Conservation (phyloP, 1,284 basidiomycete genomes). For the Marasmius sp. region DNA sequence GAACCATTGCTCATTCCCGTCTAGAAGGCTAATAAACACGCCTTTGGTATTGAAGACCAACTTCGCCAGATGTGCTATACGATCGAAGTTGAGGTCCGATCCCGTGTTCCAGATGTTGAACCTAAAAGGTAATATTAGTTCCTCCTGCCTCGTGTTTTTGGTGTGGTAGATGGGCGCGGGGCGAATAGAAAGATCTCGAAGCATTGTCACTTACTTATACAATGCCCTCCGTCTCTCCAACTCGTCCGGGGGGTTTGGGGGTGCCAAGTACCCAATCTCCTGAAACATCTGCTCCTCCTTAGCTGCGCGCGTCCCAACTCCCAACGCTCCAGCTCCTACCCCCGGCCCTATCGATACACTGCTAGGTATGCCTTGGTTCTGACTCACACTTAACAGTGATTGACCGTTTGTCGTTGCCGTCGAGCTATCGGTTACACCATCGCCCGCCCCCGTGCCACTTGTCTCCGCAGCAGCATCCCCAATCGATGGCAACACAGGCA, state of each 20-base stretch:
- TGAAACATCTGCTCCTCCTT: conserved; percentile 34
- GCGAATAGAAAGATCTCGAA: neutral
- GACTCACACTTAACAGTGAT: neutral
- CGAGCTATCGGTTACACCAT: neutral
- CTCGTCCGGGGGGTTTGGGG: conserved; percentile 83
- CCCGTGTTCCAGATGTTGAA: conserved; percentile 88
- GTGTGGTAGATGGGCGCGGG: neutral
- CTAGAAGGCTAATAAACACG: conserved; percentile 81
- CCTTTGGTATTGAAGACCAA: conserved; percentile 90
- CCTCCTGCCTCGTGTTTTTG: neutral
- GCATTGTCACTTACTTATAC: conserved; percentile 56
- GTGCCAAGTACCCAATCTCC: conserved; percentile 71
- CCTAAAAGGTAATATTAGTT: conserved; percentile 33
- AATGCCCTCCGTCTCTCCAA: conserved; percentile 76
- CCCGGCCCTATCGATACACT: neutral
- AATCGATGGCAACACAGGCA: conserved; percentile 9
- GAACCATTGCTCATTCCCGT: conserved; percentile 84
- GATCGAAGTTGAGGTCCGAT: conserved; percentile 87
- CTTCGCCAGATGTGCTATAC: conserved; percentile 88
- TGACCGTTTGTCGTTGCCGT: neutral
- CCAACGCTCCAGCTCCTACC: neutral
- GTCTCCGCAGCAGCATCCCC: neutral
- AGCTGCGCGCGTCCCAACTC: conserved; percentile 6
- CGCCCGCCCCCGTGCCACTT: neutral
- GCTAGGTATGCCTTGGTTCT: neutral